Evolutionary conservation across 306 rosid genomes (phyloP).

Genomic region (Fragaria nilgerrensis): DNA sequence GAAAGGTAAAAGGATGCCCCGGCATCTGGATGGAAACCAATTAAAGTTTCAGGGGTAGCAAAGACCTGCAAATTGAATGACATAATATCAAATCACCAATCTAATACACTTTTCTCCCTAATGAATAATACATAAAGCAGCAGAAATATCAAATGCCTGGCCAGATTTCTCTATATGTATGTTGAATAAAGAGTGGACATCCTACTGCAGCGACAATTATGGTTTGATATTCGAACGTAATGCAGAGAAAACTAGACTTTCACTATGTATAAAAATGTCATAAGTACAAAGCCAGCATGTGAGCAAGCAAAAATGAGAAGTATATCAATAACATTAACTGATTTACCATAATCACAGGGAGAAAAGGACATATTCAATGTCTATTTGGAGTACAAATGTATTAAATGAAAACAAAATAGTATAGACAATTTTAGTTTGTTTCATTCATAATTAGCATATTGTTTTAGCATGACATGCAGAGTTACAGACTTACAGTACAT

Average conservation of each 20-base stretch:
- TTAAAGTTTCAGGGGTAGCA: conserved; percentile 89
- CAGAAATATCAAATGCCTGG: background rate
- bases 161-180: background rate
- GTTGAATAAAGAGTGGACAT: background rate
- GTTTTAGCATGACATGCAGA: background rate
- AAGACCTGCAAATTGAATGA: conserved; percentile 55
- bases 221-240: background rate
- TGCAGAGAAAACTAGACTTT: background rate
- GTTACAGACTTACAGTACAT: background rate
- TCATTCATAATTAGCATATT: background rate
- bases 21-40: conserved; percentile 98
- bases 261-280: background rate
- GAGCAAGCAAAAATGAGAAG: conserved; percentile 3
- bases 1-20: conserved; percentile 93
- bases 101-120: background rate
- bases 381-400: background rate
- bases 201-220: background rate
- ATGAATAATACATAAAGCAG: background rate
- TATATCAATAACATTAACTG: background rate
- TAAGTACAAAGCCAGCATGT: too few relatives aligned
- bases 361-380: background rate
- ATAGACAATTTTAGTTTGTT: background rate
- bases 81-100: background rate
- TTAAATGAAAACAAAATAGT: background rate
- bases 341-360: background rate